Evolutionary conservation across 805 yeast species (phyloP).

Genomic region (Huiozyma sinensis): DNA sequence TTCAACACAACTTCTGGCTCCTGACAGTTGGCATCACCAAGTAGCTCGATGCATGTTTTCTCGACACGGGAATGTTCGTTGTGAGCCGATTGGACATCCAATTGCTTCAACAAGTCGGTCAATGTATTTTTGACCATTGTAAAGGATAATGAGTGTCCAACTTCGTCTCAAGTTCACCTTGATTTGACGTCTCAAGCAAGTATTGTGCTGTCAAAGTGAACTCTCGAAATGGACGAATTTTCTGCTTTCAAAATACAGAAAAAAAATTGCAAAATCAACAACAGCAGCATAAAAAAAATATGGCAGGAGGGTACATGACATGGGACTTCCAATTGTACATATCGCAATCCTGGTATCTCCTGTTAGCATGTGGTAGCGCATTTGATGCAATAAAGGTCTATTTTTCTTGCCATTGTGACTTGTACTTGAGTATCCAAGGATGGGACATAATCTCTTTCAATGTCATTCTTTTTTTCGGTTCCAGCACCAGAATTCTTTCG

Average conservation of each 20-base stretch:
- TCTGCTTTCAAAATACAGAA: no score
- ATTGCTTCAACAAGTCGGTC: conserved; percentile 17
- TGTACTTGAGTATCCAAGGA: conserved; percentile 73
- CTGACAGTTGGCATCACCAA: conserved; percentile 11
- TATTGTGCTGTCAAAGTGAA: not conserved
- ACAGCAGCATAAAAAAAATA: no score
- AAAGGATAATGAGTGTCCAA: not conserved
- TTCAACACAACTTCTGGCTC: conserved; percentile 23
- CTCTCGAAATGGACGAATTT: no score
- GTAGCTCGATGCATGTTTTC: conserved; percentile 16
- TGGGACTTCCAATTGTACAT: no score
- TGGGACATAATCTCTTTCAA: conserved; percentile 56
- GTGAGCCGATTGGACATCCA: conserved; percentile 23
- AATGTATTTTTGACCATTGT: conserved; percentile 18
- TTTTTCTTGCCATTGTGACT: conserved; percentile 42
- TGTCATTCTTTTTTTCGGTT: conserved; percentile 55
- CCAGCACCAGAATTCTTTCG: conserved; percentile 47
- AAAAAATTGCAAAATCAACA: no score
- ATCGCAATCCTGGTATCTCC: no score
- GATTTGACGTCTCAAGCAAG: not conserved
- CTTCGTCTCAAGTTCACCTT: not conserved
- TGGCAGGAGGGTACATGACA: no score
- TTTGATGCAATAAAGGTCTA: no score
- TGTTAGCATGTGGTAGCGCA: no score
- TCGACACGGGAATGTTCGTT: conserved; percentile 22